Conservation (phyloP, 495 filamentous ascomycete species). For the Xylaria venustula region DNA sequence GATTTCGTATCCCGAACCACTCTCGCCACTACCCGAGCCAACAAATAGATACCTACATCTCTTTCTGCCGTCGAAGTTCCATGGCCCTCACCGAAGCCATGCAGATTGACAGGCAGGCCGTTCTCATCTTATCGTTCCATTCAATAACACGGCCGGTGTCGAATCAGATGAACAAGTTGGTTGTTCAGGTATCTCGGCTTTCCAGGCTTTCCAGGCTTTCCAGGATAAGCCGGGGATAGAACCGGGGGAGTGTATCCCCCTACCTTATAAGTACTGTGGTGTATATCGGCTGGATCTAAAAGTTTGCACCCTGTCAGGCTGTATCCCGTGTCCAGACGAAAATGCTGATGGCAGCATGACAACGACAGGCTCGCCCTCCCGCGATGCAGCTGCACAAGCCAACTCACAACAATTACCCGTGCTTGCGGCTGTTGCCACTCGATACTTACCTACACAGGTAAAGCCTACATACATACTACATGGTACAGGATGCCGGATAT, state of each 20-base stretch:
- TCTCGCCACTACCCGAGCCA: neutral
- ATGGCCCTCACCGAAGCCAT: neutral
- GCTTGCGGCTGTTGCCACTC: neutral
- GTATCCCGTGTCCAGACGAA: neutral
- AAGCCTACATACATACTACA: too few relatives aligned
- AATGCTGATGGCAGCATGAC: slow-evolving; percentile 15
- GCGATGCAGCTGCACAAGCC: neutral
- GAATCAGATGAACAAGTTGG: neutral
- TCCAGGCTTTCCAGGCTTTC: too few relatives aligned
- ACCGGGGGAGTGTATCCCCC: too few relatives aligned
- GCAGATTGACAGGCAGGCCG: neutral
- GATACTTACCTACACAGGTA: too few relatives aligned
- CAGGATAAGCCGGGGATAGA: too few relatives aligned
- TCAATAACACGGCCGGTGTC: neutral
- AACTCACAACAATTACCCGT: neutral
- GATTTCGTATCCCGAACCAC: slow-evolving; percentile 6
- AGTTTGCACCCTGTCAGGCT: neutral
- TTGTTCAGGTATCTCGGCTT: neutral
- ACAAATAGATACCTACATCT: neutral
- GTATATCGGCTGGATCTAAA: neutral
- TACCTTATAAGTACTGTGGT: too few relatives aligned
- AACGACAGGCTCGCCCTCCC: slow-evolving; percentile 5
- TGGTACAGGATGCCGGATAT: too few relatives aligned
- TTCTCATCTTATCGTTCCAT: neutral
- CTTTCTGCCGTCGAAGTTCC: neutral